Percentiles rank a stretch among this genome's conserved stretches.
Conservation (phyloP, 352 stramenopile genomes). For the Phytophthora pinifolia region DNA sequence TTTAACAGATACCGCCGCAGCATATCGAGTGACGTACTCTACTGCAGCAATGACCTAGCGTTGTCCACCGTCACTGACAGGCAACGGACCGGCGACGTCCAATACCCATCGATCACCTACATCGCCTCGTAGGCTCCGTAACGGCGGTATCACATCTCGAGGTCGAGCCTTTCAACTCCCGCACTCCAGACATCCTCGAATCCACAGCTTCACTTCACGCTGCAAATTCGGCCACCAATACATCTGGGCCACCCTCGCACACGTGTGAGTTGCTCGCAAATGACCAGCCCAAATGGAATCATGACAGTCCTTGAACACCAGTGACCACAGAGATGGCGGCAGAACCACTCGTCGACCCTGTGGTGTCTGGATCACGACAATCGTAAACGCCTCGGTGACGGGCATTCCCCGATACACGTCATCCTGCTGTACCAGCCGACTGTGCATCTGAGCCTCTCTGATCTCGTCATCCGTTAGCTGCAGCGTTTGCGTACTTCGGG, state of each 20-base stretch:
- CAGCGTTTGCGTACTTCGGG: too few species aligned
- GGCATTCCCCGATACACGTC: neutral
- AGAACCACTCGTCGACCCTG: neutral
- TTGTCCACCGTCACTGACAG: neutral
- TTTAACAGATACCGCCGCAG: too few species aligned
- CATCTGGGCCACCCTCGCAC: neutral
- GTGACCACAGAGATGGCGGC: neutral
- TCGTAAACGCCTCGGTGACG: neutral
- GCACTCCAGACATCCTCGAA: too few species aligned
- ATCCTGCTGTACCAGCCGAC: neutral
- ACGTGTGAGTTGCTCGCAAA: neutral
- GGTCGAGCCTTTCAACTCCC: too few species aligned
- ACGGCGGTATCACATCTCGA: too few species aligned
- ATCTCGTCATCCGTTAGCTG: too few species aligned
- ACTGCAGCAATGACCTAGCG: neutral
- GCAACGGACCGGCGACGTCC: neutral
- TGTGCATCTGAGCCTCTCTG: too few species aligned
- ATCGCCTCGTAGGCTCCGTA: neutral
- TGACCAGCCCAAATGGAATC: neutral
- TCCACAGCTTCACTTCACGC: neutral
- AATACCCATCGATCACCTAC: neutral
- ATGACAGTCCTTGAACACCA: neutral
- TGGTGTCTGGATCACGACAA: neutral
- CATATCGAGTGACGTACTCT: neutral
- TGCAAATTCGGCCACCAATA: neutral